Base-by-base conservation (phyloP, 2,329 filamentous ascomycete genomes). In the Fusarium cyanostomum region DNA sequence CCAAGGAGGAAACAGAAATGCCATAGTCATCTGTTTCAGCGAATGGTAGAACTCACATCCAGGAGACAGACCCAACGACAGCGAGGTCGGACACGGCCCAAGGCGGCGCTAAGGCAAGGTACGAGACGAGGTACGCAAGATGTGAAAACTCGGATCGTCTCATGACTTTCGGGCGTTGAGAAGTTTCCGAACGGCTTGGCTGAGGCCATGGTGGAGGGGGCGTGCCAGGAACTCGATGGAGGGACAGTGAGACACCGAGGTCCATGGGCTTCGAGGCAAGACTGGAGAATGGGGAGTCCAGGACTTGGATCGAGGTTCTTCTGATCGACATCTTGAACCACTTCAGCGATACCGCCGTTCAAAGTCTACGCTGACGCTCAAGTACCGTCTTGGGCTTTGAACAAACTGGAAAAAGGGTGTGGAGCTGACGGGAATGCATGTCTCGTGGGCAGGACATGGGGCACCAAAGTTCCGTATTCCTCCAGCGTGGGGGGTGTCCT, bases 371-470 rank as follows among this genome's bases (percentile, higher is more conserved):
- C n/a, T n/a, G n/a, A n/a, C n/a, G n/a, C n/a, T n/a, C n/a, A n/a
- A n/a, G n/a, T n/a, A n/a, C n/a, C n/a, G n/a, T n/a, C n/a, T n/a
- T n/a, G n/a, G n/a, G n/a, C n/a, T n/a, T n/a, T n/a, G n/a, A n/a
- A 30, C 13, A 42, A 66, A 64, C 46, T 64, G 62, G 41, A 65
- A 65, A 65, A 65, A 65, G 13, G 16, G 30, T 52, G 33, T 54
- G 34, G 34, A 48, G 46, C 4, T 13, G 13, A 21, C 12, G 24
- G 24, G 28, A 41, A 52, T 58, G 52, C 58, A 62, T 43, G 24
- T 41, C 48, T 53, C 26, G 41, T 38, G 41, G 35, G 28, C 45
- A 61, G 41, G 35, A 33, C 45, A 61, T 28, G 57, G 50, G 45
- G 52, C 11, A 52, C 62, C 57, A 66, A 65, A 65, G 62, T 66